phyloP scores from a whole-genome alignment of 768 basidiomycete species.

The Lactarius psammicola region DNA sequence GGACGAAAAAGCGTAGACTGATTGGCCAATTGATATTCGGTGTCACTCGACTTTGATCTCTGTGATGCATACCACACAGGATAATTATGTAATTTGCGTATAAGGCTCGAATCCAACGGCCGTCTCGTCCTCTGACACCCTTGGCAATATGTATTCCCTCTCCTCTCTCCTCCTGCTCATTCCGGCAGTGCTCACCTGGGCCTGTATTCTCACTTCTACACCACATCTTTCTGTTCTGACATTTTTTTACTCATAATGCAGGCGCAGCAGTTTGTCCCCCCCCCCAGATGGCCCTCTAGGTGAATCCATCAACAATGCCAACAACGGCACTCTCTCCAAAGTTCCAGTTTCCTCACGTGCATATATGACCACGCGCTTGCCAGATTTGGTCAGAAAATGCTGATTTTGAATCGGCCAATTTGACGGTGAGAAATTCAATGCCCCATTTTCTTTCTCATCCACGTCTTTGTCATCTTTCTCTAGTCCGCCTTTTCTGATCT shows the following conservation, averaged over 20 bases:
- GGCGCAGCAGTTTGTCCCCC: slow-evolving; percentile 35
- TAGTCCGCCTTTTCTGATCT: slow-evolving; percentile 38
- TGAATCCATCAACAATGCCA: slow-evolving; percentile 40
- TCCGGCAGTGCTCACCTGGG: slow-evolving; percentile 9
- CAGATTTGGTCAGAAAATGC: slow-evolving; percentile 66
- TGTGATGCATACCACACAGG: not conserved
- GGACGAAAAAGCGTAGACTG: not conserved
- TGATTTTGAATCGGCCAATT: slow-evolving; percentile 41
- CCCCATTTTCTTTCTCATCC: not conserved
- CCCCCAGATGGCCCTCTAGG: slow-evolving; percentile 33
- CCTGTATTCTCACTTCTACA: not conserved
- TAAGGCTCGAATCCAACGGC: not conserved
- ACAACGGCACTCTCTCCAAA: slow-evolving; percentile 45
- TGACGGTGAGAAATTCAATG: slow-evolving; percentile 11
- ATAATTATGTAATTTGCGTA: not conserved
- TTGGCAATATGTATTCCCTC: slow-evolving; percentile 17
- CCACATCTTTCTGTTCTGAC: not conserved
- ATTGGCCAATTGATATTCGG: not conserved
- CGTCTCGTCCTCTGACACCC: not conserved
- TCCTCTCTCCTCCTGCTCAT: slow-evolving; percentile 7
- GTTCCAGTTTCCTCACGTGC: not conserved
- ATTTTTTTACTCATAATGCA: not conserved
- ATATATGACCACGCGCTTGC: not conserved
- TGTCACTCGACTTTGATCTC: not conserved
- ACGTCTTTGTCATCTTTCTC: slow-evolving; percentile 25